Percentiles rank a stretch among this genome's conserved stretches.
Conservation (phyloP, 2,329 filamentous ascomycete species). For the Venturia carpophila region DNA sequence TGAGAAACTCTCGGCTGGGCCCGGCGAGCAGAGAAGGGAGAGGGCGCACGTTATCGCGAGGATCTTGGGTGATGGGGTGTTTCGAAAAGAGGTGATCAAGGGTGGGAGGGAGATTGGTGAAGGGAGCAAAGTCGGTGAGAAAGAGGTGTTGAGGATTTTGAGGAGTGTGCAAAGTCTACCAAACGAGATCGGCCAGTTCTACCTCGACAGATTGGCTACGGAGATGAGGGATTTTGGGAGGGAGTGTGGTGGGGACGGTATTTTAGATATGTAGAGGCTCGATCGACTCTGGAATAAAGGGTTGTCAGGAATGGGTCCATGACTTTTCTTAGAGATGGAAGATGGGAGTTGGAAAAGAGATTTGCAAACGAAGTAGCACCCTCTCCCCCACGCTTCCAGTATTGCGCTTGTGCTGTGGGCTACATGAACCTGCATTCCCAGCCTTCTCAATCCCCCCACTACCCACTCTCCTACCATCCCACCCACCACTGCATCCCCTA, state of each 20-base stretch:
- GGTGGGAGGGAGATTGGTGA: not conserved
- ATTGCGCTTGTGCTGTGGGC: too few species aligned
- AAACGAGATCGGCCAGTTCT: conserved; percentile 61
- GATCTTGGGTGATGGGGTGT: not conserved
- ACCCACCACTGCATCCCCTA: too few species aligned
- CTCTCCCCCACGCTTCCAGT: too few species aligned
- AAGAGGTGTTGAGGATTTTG: conserved; percentile 11
- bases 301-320: too few species aligned
- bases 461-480: not conserved
- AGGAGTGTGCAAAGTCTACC: conserved; percentile 51
- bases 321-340: not conserved
- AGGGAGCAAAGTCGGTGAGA: not conserved
- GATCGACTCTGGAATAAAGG: too few species aligned
- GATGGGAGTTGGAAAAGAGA: too few species aligned
- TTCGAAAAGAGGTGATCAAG: not conserved
- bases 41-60: not conserved
- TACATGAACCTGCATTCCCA: too few species aligned
- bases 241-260: not conserved
- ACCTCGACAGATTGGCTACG: conserved; percentile 61
- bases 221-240: conserved; percentile 46
- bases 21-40: not conserved
- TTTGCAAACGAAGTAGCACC: too few species aligned
- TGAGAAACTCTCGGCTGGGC: not conserved
- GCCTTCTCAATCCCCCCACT: too few species aligned
- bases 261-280: too few species aligned